phyloP scores from a whole-genome alignment of 768 basidiomycete species.

The Coprinellus micaceus region DNA sequence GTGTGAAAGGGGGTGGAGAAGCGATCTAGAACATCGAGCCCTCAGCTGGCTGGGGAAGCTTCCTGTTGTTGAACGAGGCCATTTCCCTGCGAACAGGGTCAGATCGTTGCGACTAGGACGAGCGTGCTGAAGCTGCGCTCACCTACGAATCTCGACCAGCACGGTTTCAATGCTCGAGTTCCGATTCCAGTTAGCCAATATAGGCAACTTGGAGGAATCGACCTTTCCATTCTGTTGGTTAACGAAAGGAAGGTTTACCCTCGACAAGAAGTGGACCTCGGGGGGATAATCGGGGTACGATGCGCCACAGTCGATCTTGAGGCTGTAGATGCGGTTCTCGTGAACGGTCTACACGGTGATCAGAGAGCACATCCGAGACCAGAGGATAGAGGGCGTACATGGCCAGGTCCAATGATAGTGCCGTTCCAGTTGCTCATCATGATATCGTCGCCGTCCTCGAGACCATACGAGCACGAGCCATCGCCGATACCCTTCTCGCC shows the following conservation, averaged over 20 bases:
- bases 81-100: conserved; percentile 66
- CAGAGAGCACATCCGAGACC: conserved; percentile 4
- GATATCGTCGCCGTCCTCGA: conserved; percentile 94
- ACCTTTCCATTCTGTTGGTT: conserved; percentile 71
- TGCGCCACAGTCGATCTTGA: conserved; percentile 83
- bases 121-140: too few relatives aligned
- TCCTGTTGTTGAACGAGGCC: conserved; percentile 87
- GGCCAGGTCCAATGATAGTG: conserved; percentile 97
- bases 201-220: conserved; percentile 64
- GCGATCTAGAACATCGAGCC: conserved; percentile 60
- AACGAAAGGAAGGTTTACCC: conserved; percentile 94
- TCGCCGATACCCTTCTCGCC: conserved; percentile 99
- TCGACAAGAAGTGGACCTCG: conserved; percentile 77
- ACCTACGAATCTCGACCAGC: conserved; percentile 92
- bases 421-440: conserved; percentile 99
- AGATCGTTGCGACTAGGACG: too few relatives aligned
- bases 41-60: conserved; percentile 93
- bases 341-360: conserved; percentile 72
- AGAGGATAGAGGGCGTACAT: conserved; percentile 44
- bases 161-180: conserved; percentile 81
- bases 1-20: neutral
- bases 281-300: conserved; percentile 78
- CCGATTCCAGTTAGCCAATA: conserved; percentile 73
- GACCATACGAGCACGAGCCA: conserved; percentile 94
- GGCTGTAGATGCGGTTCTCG: conserved; percentile 97